Base-by-base conservation (phyloP, 345 rosid genomes). In the Streptanthus diversifolius region DNA sequence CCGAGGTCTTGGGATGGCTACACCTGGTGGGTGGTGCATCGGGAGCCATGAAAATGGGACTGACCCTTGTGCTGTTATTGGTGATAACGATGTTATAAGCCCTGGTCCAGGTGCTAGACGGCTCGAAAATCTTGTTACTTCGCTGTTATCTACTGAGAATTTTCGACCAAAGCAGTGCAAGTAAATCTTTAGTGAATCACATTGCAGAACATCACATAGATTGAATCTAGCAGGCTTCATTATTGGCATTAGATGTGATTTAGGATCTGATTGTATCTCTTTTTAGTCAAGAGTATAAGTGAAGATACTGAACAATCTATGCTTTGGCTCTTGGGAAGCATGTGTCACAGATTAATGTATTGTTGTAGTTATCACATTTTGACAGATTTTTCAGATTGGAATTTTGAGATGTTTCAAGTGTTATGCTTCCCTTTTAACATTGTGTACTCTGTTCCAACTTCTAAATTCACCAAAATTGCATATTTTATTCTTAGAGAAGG, bases 11-110 rank as follows among this genome's bases (percentile, higher is more conserved):
- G 88, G 79, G 37, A 90, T 82, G 96, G 69, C 82, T 54, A 91
- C 92, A 48, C 95, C 96, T 1, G 99, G 99, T 36, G 99, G 96
- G 33, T 95, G 99, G 97, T 95, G 99, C 67, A 65, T 82, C n/a
- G 99, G 99, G 64, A 87, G 78, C 43, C n/a, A 79, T 63, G 85
- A 70, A 64, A 95, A 95, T 27, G 96, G 92, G 53, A 88, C 82
- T 27, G 99, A 91, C 60, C 97, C 96, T 18, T 95, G 99, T 83
- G 79, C 82, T 11, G 76, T 69, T 48, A 77, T 80, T 24, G 96
- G 98, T 33, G 83, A 87, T 36, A 66, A 81, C 36, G 70, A 83
- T 3, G 85, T 83, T 41, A 79, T 95, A 21, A 84, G 85, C 59
- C 98, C 96, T 77, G 90, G 96, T 56, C 85, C 80, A 12, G 98